Percentiles rank a stretch among this genome's conserved stretches.
Conservation (phyloP, 2,329 filamentous ascomycete species). For the Alternaria panax region DNA sequence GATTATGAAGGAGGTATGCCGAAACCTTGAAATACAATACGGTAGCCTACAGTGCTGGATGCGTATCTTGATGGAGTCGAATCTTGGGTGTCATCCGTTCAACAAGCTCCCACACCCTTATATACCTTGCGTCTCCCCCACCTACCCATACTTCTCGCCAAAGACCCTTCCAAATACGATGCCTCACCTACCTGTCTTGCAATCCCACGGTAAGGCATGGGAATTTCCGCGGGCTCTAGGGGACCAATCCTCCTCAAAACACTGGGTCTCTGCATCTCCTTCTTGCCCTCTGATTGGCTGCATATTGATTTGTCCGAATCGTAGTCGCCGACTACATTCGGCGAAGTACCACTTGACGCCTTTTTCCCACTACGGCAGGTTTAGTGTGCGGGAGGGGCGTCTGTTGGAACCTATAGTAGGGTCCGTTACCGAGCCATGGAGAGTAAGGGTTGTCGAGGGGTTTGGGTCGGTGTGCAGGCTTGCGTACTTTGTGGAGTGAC, state of each 20-base stretch:
- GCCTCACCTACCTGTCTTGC: neutral
- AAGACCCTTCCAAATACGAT: neutral
- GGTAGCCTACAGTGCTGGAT: neutral
- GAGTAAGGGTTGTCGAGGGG: neutral
- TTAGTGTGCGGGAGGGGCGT: conserved; percentile 19
- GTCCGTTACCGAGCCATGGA: conserved; percentile 4
- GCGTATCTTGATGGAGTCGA: neutral
- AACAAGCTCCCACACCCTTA: neutral
- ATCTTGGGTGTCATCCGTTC: neutral
- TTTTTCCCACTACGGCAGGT: conserved; percentile 1
- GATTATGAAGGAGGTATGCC: neutral
- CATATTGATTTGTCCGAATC: conserved; percentile 15
- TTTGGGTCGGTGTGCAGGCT: conserved; percentile 7
- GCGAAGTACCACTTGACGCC: conserved; percentile 13
- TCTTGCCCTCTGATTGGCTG: conserved; percentile 6
- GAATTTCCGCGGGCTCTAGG: neutral
- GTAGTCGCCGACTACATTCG: conserved; percentile 29
- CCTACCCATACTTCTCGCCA: neutral
- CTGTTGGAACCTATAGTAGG: conserved; percentile 16
- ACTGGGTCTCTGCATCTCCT: neutral
- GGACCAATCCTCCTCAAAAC: neutral
- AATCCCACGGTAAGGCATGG: neutral
- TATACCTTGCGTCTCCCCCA: conserved; percentile 1
- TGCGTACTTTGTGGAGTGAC: neutral
- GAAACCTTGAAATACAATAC: neutral